Conservation (phyloP, 331 rosid species). For the Stylosanthes scabra region DNA sequence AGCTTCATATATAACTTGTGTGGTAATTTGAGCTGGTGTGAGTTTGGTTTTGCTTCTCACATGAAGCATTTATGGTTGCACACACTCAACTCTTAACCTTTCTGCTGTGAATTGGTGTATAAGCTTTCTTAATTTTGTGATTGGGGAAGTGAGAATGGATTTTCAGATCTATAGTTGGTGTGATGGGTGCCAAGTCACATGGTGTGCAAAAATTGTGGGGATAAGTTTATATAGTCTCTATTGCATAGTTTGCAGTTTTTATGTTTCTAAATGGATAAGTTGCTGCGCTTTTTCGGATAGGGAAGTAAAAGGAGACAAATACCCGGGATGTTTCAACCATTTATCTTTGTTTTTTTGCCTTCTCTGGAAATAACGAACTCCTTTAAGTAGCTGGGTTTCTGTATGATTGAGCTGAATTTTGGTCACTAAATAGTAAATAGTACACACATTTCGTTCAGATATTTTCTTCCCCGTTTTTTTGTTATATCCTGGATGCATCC, state of each 20-base stretch:
- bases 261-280: neutral
- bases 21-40: neutral
- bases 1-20: neutral
- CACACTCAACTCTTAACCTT: neutral
- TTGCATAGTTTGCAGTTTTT: neutral
- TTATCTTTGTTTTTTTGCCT: neutral
- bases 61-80: neutral
- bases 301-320: neutral
- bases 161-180: constrained; percentile 1
- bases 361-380: neutral
- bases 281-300: neutral
- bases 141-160: neutral
- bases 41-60: neutral
- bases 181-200: neutral
- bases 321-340: neutral
- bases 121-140: neutral
- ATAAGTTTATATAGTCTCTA: neutral
- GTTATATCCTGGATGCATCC: neutral
- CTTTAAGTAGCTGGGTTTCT: neutral
- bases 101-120: neutral
- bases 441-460: neutral
- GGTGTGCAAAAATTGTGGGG: neutral
- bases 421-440: neutral
- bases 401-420: neutral
- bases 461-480: neutral